These are phyloP conservation scores for Aquilaria agallochum DNA, from an alignment of 441 rosid genomes.

Conservation along the genomic window DNA sequence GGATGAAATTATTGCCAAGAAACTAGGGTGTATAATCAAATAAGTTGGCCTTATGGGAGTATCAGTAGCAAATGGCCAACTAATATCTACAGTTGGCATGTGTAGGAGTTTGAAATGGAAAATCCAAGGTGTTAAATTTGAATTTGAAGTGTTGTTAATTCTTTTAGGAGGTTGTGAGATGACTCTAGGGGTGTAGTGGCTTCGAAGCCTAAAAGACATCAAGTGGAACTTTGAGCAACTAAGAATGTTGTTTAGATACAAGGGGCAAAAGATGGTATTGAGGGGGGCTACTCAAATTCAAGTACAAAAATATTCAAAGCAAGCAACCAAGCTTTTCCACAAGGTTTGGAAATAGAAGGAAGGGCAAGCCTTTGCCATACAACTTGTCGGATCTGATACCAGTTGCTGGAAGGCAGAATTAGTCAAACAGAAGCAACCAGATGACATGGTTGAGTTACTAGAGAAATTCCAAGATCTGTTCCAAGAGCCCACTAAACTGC, in stretches of 20 bases:
- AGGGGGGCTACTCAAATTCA: not conserved
- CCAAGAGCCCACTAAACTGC: not conserved
- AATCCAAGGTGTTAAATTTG: not conserved
- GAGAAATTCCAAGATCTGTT: not conserved
- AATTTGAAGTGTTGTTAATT: not conserved
- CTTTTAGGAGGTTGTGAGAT: not conserved
- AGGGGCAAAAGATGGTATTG: not conserved
- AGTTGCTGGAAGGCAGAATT: not conserved
- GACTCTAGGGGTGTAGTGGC: not conserved
- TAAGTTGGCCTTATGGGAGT: not conserved
- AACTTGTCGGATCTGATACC: not conserved
- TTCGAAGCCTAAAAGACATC: not conserved
- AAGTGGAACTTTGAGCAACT: not conserved
- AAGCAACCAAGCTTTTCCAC: not conserved
- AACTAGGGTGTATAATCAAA: not conserved
- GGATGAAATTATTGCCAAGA: not conserved
- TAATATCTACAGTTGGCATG: not conserved
- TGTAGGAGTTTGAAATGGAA: not conserved
- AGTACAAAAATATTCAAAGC: not conserved
- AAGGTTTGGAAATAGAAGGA: not conserved
- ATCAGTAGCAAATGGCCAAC: not conserved
- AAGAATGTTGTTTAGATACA: not conserved
- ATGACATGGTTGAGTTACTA: not conserved
- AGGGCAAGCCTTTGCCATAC: not conserved
- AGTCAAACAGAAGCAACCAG: not conserved